These are phyloP conservation scores for Solanum phureja DNA, from an alignment of 257 asterid species.

Conservation along the genomic window DNA sequence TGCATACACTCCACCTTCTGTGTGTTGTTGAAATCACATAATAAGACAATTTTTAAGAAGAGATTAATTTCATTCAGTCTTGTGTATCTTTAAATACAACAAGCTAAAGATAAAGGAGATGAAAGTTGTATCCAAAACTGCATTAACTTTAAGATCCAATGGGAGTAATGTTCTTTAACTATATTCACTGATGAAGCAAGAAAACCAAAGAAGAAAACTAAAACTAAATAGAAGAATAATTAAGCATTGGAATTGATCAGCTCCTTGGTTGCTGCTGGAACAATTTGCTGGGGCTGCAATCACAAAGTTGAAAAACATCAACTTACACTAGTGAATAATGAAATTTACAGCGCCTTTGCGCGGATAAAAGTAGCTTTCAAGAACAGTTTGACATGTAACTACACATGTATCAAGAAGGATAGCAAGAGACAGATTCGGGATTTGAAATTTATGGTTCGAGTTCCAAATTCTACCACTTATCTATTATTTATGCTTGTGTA, in stretches of 20 bases:
- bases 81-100: background rate
- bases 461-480: background rate
- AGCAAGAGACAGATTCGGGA: background rate
- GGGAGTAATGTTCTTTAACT: background rate
- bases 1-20: background rate
- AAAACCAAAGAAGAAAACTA: background rate
- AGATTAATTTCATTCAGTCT: background rate
- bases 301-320: background rate
- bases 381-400: background rate
- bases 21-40: background rate
- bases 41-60: background rate
- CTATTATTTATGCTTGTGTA: background rate
- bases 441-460: background rate
- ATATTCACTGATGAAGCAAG: background rate
- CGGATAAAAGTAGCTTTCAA: background rate
- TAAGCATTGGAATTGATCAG: constrained; percentile 28
- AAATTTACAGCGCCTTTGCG: background rate
- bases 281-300: constrained; percentile 40
- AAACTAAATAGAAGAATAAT: background rate
- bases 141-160: background rate
- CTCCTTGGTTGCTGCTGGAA: constrained; percentile 14
- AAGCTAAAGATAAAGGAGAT: background rate
- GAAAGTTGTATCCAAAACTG: background rate
- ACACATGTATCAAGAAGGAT: background rate
- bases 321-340: background rate